Conservation (phyloP, 2,329 filamentous ascomycete genomes). For the Colletotrichum graminicola region DNA sequence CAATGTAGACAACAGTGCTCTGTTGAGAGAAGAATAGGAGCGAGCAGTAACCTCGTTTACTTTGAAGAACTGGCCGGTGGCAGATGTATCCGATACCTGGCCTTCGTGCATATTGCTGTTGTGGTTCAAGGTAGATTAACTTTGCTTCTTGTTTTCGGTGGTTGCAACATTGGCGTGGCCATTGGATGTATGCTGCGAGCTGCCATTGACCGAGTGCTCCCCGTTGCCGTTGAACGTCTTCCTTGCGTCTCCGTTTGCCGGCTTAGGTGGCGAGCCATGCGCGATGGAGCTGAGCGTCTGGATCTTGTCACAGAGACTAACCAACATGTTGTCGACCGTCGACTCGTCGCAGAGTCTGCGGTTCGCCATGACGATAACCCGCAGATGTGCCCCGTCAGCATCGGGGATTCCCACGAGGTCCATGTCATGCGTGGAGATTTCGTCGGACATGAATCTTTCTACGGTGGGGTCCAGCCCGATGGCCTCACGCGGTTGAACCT, state of each 20-base stretch:
- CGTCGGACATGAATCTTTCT: neutral
- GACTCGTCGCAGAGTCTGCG: constrained; percentile 2
- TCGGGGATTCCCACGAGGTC: neutral
- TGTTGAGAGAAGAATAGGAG: neutral
- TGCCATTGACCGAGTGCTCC: neutral
- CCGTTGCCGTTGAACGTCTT: neutral
- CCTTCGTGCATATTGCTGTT: neutral
- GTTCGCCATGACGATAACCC: neutral
- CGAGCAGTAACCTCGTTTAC: neutral
- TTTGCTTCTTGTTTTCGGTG: neutral
- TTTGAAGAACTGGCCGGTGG: no score
- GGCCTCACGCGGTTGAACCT: no score
- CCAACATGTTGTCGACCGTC: neutral
- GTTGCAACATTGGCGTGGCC: neutral
- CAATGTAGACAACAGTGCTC: neutral
- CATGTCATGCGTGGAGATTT: neutral
- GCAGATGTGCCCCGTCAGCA: neutral
- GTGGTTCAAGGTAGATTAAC: neutral
- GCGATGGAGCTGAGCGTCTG: neutral
- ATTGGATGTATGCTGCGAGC: neutral
- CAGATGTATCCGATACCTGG: no score
- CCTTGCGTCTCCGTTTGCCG: neutral
- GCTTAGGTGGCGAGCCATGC: neutral
- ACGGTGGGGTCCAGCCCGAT: neutral
- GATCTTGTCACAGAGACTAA: neutral